phyloP scores from a whole-genome alignment of 306 rosid species.

The Gillenia trifoliata region DNA sequence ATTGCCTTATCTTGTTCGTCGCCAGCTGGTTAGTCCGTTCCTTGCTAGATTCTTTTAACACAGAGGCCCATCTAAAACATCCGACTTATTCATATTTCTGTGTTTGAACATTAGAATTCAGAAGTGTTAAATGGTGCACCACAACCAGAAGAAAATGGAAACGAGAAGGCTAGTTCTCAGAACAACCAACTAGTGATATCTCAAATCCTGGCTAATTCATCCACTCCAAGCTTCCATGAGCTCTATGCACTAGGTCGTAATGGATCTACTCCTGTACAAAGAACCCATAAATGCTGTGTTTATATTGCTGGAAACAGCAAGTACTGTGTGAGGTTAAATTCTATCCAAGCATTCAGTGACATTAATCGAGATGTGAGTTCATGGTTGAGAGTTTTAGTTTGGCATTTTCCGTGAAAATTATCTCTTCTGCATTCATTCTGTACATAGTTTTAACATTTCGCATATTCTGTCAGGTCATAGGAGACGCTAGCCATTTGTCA shows the following conservation, averaged over 20 bases:
- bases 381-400: conserved; percentile 13
- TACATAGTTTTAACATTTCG: conserved; percentile 9
- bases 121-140: conserved; percentile 58
- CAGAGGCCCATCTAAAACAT: conserved; percentile 14
- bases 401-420: not conserved
- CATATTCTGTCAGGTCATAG: conserved; percentile 53
- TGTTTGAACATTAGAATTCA: conserved; percentile 55
- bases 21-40: conserved; percentile 82
- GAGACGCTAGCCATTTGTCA: conserved; percentile 81
- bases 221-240: conserved; percentile 68
- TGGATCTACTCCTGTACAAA: conserved; percentile 41
- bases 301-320: conserved; percentile 73
- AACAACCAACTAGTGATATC: conserved; percentile 58
- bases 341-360: conserved; percentile 85
- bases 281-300: conserved; percentile 91
- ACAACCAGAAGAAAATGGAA: conserved; percentile 75
- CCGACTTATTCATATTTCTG: conserved; percentile 34
- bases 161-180: conserved; percentile 54
- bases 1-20: conserved; percentile 90
- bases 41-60: conserved; percentile 18
- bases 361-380: conserved; percentile 90
- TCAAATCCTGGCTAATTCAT: conserved; percentile 72
- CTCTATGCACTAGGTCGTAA: conserved; percentile 40
- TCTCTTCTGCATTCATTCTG: conserved; percentile 11
- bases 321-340: conserved; percentile 81